Percentiles rank a stretch among this genome's conserved stretches.
Conservation (phyloP, 352 stramenopile genomes). For the Phytopythium boreale region DNA sequence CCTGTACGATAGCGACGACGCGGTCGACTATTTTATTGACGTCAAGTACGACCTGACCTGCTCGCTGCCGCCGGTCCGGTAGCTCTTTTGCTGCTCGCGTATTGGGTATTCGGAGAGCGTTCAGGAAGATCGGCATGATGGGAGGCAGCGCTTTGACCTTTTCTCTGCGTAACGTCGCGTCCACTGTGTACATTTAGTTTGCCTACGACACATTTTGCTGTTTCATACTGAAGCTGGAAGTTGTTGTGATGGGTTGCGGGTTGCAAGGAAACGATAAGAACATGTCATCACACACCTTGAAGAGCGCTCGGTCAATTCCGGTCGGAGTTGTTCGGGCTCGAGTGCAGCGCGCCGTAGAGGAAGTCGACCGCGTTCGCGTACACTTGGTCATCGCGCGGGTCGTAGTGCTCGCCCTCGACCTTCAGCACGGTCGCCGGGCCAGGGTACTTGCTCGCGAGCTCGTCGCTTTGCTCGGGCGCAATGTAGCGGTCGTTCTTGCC, state of each 20-base stretch:
- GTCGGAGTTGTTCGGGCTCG: slow-evolving; percentile 16
- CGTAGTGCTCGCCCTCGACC: slow-evolving; percentile 72
- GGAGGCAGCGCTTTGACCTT: neutral
- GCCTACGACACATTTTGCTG: neutral
- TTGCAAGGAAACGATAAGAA: neutral
- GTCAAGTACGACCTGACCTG: slow-evolving; percentile 52
- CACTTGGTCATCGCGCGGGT: slow-evolving; percentile 30
- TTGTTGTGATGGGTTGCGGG: neutral
- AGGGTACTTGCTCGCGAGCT: slow-evolving; percentile 58
- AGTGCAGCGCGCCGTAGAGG: slow-evolving; percentile 41
- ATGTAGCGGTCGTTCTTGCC: slow-evolving; percentile 72
- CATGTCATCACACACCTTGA: neutral
- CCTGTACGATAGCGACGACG: slow-evolving; percentile 52
- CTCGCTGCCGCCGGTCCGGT: slow-evolving; percentile 6
- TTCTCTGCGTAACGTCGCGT: neutral
- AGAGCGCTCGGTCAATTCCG: neutral
- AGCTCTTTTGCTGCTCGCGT: neutral
- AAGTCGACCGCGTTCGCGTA: slow-evolving; percentile 70
- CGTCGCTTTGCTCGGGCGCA: slow-evolving; percentile 53
- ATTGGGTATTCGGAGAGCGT: neutral
- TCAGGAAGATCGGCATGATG: neutral
- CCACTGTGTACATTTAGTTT: slow-evolving; percentile 3
- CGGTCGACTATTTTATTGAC: slow-evolving; percentile 63
- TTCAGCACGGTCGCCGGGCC: slow-evolving; percentile 45
- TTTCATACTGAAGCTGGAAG: no score